Evolutionary conservation across 495 filamentous ascomycete species (phyloP).

Genomic region (Cercophora newfieldiana): DNA sequence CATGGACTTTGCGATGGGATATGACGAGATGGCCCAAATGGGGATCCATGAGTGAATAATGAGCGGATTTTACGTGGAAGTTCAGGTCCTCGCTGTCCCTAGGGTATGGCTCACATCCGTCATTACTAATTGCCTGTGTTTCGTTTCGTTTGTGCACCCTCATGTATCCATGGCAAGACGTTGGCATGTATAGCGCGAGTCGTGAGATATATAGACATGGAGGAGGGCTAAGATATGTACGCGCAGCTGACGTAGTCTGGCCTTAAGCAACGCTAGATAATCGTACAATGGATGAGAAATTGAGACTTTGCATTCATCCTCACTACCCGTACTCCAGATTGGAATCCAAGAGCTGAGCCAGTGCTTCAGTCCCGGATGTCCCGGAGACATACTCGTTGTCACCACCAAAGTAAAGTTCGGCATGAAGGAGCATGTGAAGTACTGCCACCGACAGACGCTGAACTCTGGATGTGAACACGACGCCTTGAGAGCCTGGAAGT

Average conservation of each 20-base stretch:
- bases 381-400: too few relatives aligned
- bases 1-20: neutral
- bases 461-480: too few relatives aligned
- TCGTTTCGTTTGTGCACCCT: neutral
- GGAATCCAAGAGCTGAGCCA: too few relatives aligned
- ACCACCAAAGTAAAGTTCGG: too few relatives aligned
- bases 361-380: too few relatives aligned
- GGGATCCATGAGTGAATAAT: constrained; percentile 1
- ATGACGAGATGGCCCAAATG: neutral
- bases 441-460: too few relatives aligned
- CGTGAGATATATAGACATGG: neutral
- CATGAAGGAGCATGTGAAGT: neutral
- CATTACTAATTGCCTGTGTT: neutral
- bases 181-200: neutral
- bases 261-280: neutral
- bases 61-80: neutral
- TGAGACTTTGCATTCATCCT: too few relatives aligned
- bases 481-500: too few relatives aligned
- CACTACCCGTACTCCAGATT: too few relatives aligned
- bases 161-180: neutral
- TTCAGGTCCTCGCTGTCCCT: neutral
- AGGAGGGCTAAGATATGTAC: neutral
- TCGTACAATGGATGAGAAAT: too few relatives aligned
- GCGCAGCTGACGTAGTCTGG: neutral
- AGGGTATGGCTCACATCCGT: neutral